phyloP scores from a whole-genome alignment of 1,284 basidiomycete genomes.

The Boletus smithii region DNA sequence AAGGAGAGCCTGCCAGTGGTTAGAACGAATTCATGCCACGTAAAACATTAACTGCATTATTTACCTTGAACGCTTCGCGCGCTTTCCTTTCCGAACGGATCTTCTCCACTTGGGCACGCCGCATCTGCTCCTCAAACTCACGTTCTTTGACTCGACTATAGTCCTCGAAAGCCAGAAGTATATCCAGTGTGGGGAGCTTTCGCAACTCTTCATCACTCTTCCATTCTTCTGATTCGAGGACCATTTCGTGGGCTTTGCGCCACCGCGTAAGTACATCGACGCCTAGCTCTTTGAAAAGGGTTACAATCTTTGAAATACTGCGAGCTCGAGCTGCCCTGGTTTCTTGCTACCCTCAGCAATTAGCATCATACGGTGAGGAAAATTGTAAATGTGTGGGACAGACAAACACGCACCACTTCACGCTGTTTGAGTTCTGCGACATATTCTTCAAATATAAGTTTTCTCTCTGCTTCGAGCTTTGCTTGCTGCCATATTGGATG shows the following conservation, averaged over 20 bases:
- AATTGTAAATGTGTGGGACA: constrained; percentile 1
- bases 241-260: constrained; percentile 74
- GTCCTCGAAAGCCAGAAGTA: constrained; percentile 88
- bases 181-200: constrained; percentile 82
- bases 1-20: constrained; percentile 59
- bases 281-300: constrained; percentile 76
- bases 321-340: constrained; percentile 68
- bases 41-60: not conserved
- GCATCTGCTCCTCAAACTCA: constrained; percentile 82
- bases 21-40: not conserved
- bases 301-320: constrained; percentile 75
- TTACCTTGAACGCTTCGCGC: constrained; percentile 82
- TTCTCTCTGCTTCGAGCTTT: constrained; percentile 79
- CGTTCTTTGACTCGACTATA: constrained; percentile 84
- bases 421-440: constrained; percentile 77
- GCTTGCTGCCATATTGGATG: constrained; percentile 88
- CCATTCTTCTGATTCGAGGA: constrained; percentile 78
- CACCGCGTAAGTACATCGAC: constrained; percentile 89
- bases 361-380: constrained; percentile 7
- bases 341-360: constrained; percentile 55
- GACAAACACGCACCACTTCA: constrained; percentile 65
- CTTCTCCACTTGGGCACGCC: constrained; percentile 77
- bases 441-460: constrained; percentile 86
- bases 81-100: constrained; percentile 81
- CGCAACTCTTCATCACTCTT: constrained; percentile 69